Evolutionary conservation across 2,329 filamentous ascomycete genomes (phyloP).

Genomic region (Tolypocladium tundrense): DNA sequence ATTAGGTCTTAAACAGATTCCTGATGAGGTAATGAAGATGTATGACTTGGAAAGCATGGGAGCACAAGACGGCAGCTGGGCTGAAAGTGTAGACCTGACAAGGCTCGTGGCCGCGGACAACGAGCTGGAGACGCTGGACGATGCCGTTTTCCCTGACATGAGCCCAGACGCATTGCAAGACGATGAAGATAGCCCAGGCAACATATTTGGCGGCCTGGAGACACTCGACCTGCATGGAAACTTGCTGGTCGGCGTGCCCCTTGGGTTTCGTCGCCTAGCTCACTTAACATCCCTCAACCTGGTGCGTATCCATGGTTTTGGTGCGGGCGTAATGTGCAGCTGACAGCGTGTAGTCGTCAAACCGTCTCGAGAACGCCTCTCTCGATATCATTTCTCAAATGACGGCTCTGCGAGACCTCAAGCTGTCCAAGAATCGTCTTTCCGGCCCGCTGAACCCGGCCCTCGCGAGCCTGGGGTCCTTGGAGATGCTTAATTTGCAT

Average conservation of each 20-base stretch:
- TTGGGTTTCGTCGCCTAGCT: constrained; percentile 63
- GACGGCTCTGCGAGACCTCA: constrained; percentile 63
- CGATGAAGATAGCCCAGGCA: constrained; percentile 56
- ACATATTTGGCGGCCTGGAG: constrained; percentile 75
- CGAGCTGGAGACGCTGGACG: constrained; percentile 64
- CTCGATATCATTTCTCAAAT: constrained; percentile 69
- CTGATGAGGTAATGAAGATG: constrained; percentile 78
- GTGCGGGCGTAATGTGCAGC: background rate
- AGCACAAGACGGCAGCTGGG: constrained; percentile 62
- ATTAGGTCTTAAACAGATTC: constrained; percentile 69
- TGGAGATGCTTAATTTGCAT: constrained; percentile 76
- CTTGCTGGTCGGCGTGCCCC: constrained; percentile 57
- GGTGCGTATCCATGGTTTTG: constrained; percentile 33
- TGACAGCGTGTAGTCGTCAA: constrained; percentile 53
- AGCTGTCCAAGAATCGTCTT: constrained; percentile 67
- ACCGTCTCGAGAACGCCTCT: constrained; percentile 62
- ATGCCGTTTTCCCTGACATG: constrained; percentile 69
- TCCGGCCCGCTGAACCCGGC: constrained; percentile 54
- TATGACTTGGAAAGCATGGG: constrained; percentile 68
- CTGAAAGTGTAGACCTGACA: constrained; percentile 80
- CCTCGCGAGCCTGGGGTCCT: constrained; percentile 53
- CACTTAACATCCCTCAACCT: constrained; percentile 75
- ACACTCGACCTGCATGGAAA: constrained; percentile 83
- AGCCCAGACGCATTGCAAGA: constrained; percentile 45
- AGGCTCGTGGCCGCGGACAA: constrained; percentile 85